Evolutionary conservation across 352 stramenopile species (phyloP).

Genomic region (Aphanomyces astaci): DNA sequence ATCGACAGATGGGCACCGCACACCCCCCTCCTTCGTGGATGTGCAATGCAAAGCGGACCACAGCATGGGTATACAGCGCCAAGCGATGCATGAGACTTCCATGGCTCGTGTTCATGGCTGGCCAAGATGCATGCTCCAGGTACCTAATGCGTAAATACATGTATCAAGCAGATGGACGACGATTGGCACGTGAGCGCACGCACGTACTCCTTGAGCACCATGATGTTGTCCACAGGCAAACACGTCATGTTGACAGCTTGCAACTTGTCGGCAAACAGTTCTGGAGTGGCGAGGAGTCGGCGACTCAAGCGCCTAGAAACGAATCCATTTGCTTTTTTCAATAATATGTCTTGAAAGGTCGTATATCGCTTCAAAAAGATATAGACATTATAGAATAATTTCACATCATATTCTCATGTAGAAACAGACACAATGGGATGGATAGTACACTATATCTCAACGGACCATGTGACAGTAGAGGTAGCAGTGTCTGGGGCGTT

Average conservation of each 20-base stretch:
- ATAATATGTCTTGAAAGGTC: no score
- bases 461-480: conserved; percentile 55
- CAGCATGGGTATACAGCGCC: conserved; percentile 44
- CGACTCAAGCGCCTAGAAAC: conserved; percentile 35
- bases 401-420: no score
- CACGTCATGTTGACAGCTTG: conserved; percentile 32
- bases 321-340: no score
- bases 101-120: conserved; percentile 20
- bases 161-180: no score
- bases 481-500: conserved; percentile 37
- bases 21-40: conserved; percentile 39
- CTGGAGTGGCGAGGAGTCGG: conserved; percentile 41
- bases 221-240: conserved; percentile 46
- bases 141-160: no score
- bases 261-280: conserved; percentile 46
- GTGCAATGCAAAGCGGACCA: conserved; percentile 34
- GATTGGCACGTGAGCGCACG: no score
- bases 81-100: conserved; percentile 41
- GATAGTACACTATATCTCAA: no score
- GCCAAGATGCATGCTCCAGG: conserved; percentile 46
- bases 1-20: conserved; percentile 43
- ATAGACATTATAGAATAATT: no score
- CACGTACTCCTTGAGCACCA: conserved; percentile 37
- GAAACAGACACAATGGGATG: no score
- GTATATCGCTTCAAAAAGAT: no score